phyloP scores from a whole-genome alignment of 768 basidiomycete genomes.

The Podaxis sp. region DNA sequence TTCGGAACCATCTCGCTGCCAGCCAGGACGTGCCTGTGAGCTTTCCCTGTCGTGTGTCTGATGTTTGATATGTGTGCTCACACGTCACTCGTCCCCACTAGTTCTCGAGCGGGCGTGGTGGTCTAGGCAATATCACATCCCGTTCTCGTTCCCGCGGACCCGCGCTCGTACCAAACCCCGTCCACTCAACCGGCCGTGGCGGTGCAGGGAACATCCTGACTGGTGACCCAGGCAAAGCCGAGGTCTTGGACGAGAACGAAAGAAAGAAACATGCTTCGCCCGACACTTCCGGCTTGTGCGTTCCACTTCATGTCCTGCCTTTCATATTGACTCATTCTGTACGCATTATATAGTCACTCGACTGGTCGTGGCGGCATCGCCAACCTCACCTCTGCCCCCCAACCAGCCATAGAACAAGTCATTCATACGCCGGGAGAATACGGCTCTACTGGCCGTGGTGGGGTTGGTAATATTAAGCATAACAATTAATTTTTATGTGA shows the following conservation, averaged over 20 bases:
- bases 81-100: constrained; percentile 16
- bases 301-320: constrained; percentile 11
- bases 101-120: constrained; percentile 68
- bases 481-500: not conserved
- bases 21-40: constrained; percentile 37
- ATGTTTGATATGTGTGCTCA: not conserved
- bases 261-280: constrained; percentile 24
- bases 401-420: constrained; percentile 37
- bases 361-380: constrained; percentile 70
- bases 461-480: constrained; percentile 53
- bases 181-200: constrained; percentile 60
- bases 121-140: constrained; percentile 58
- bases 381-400: constrained; percentile 45
- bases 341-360: constrained; percentile 50
- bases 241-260: constrained; percentile 27
- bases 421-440: constrained; percentile 27
- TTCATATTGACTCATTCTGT: not conserved
- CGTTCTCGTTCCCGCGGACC: constrained; percentile 55
- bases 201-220: constrained; percentile 58
- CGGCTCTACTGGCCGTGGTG: constrained; percentile 57
- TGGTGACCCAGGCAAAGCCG: constrained; percentile 26
- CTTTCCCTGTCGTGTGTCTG: constrained; percentile 1
- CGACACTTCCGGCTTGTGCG: constrained; percentile 39
- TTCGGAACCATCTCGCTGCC: constrained; percentile 32
- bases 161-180: constrained; percentile 14